These are phyloP conservation scores for Scheffersomyces lignicola DNA, from an alignment of 1,139 yeast genomes.

Conservation along the genomic window DNA sequence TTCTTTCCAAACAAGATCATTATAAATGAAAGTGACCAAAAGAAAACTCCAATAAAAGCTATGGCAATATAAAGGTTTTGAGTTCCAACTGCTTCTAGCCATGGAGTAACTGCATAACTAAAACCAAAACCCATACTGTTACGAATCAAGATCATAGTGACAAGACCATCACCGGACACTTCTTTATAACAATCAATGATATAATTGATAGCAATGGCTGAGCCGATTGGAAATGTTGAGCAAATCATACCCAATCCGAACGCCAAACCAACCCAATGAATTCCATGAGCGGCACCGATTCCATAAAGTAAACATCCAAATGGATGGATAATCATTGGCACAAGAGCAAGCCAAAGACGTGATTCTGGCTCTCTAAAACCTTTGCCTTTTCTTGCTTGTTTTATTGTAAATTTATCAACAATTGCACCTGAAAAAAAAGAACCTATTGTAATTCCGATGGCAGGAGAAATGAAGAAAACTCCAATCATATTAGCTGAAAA, in stretches of 20 bases:
- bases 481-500: conserved; percentile 69
- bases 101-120: conserved; percentile 46
- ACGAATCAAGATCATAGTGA: conserved; percentile 44
- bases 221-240: conserved; percentile 48
- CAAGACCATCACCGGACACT: conserved; percentile 55
- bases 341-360: conserved; percentile 36
- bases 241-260: conserved; percentile 56
- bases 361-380: conserved; percentile 44
- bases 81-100: conserved; percentile 46
- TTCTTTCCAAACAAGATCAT: conserved; percentile 25
- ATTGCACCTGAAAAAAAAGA: conserved; percentile 51
- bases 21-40: conserved; percentile 20
- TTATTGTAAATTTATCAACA: conserved; percentile 39
- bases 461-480: conserved; percentile 77
- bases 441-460: conserved; percentile 80
- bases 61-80: conserved; percentile 72
- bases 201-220: conserved; percentile 55
- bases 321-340: conserved; percentile 39
- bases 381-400: conserved; percentile 32
- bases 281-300: conserved; percentile 25
- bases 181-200: conserved; percentile 58
- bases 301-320: conserved; percentile 39
- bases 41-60: conserved; percentile 40
- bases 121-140: conserved; percentile 49
- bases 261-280: conserved; percentile 53